Conservation (phyloP, 2,329 filamentous ascomycete genomes). For the Sporothrix protearum region DNA sequence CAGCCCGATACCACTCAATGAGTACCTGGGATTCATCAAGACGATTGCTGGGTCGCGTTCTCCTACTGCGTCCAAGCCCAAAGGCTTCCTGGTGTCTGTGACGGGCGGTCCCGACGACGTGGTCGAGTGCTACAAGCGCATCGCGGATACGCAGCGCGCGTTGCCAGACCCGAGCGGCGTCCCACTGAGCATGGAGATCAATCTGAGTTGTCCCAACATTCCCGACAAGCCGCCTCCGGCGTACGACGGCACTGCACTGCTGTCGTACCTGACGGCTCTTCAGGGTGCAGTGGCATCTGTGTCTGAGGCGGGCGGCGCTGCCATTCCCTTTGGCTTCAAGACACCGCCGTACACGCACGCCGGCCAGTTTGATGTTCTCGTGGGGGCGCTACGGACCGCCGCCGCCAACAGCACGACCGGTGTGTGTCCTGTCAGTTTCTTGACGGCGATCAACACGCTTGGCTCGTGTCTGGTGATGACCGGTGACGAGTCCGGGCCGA, state of each 20-base stretch:
- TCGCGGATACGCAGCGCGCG: conserved; percentile 40
- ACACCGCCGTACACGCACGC: conserved; percentile 72
- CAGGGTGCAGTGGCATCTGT: conserved; percentile 12
- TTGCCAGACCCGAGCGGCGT: conserved; percentile 35
- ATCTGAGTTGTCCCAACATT: conserved; percentile 77
- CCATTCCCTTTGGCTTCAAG: conserved; percentile 60
- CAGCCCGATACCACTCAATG: conserved; percentile 57
- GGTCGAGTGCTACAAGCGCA: conserved; percentile 50
- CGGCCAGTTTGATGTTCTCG: conserved; percentile 59
- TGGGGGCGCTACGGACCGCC: conserved; percentile 46
- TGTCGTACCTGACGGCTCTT: conserved; percentile 53
- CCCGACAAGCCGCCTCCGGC: conserved; percentile 64
- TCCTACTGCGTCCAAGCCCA: conserved; percentile 36
- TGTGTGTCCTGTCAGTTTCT: conserved; percentile 55
- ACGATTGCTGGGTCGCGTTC: conserved; percentile 41
- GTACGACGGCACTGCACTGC: conserved; percentile 54
- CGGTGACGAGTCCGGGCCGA: conserved; percentile 30
- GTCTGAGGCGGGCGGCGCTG: conserved; percentile 10
- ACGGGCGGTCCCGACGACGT: conserved; percentile 62
- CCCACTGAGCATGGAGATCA: conserved; percentile 68
- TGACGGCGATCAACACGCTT: conserved; percentile 71
- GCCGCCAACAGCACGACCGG: conserved; percentile 27
- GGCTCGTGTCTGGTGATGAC: conserved; percentile 62
- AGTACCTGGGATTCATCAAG: conserved; percentile 57
- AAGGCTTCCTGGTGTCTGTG: conserved; percentile 67